Evolutionary conservation across 495 filamentous ascomycete genomes (phyloP).

Genomic region (Astrothelium macrocarpum): DNA sequence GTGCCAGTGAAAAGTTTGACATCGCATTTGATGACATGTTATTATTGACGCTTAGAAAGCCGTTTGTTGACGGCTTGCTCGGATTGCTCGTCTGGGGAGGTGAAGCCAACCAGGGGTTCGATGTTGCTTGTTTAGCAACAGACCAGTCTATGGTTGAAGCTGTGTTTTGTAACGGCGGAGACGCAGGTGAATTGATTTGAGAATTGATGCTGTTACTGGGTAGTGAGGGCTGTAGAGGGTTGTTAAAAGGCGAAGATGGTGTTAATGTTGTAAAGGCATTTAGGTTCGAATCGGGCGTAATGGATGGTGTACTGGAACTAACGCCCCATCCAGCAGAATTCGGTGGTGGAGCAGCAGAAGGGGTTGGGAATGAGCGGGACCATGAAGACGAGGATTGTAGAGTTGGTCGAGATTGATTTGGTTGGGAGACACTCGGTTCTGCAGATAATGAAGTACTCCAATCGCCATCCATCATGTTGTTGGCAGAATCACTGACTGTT

Average conservation of each 20-base stretch:
- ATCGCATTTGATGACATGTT: background rate
- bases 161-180: background rate
- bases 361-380: slow-evolving; percentile 29
- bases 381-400: slow-evolving; percentile 39
- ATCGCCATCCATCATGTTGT: slow-evolving; percentile 33
- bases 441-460: slow-evolving; percentile 26
- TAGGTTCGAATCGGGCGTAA: slow-evolving; percentile 26
- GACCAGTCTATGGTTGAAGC: slow-evolving; percentile 20
- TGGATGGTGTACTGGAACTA: slow-evolving; percentile 29
- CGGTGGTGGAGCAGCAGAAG: slow-evolving; percentile 22
- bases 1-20: slow-evolving; percentile 13
- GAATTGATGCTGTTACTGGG: background rate
- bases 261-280: slow-evolving; percentile 17
- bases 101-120: slow-evolving; percentile 2
- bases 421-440: slow-evolving; percentile 8
- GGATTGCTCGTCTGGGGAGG: background rate
- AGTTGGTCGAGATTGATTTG: slow-evolving; percentile 1
- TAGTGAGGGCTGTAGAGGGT: slow-evolving; percentile 20
- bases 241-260: slow-evolving; percentile 14
- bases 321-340: slow-evolving; percentile 7
- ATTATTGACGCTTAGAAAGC: background rate
- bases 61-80: background rate
- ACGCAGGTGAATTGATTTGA: slow-evolving; percentile 4
- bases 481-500: slow-evolving; percentile 19
- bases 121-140: slow-evolving; percentile 8